Percentiles rank a stretch among this genome's conserved stretches.
phyloP scores from a whole-genome alignment of 768 basidiomycete species.

The Psilocybe sp. region DNA sequence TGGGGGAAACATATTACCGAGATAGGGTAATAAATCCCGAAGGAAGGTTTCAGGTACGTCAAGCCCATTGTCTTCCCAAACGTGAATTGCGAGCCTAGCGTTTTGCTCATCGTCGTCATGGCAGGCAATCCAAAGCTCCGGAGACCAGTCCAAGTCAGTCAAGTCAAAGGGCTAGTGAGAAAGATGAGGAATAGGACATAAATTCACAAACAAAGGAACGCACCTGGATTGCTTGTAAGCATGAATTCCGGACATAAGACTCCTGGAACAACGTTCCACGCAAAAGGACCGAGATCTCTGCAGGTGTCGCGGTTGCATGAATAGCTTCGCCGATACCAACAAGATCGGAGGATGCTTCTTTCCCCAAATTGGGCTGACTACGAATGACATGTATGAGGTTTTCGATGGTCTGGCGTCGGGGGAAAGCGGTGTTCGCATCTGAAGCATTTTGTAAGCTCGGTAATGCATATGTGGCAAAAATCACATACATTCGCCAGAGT shows the following conservation, averaged over 20 bases:
- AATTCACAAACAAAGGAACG: neutral
- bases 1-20: constrained; percentile 47
- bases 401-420: constrained; percentile 66
- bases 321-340: constrained; percentile 82
- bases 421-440: constrained; percentile 76
- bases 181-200: neutral
- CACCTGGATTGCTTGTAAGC: constrained; percentile 89
- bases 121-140: constrained; percentile 81
- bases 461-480: neutral
- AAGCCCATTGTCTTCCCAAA: constrained; percentile 96
- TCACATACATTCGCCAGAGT: constrained; percentile 68
- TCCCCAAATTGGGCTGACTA: constrained; percentile 76
- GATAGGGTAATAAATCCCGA: constrained; percentile 53
- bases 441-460: neutral
- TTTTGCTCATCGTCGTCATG: constrained; percentile 90
- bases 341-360: constrained; percentile 79
- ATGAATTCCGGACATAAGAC: constrained; percentile 82
- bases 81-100: constrained; percentile 68
- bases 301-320: constrained; percentile 53
- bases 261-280: constrained; percentile 81
- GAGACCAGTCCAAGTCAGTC: constrained; percentile 92
- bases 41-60: constrained; percentile 76
- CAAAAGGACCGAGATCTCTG: constrained; percentile 67
- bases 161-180: constrained; percentile 81
- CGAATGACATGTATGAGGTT: constrained; percentile 71